Conservation (phyloP, 768 basidiomycete species). For the Tricholomella constricta region DNA sequence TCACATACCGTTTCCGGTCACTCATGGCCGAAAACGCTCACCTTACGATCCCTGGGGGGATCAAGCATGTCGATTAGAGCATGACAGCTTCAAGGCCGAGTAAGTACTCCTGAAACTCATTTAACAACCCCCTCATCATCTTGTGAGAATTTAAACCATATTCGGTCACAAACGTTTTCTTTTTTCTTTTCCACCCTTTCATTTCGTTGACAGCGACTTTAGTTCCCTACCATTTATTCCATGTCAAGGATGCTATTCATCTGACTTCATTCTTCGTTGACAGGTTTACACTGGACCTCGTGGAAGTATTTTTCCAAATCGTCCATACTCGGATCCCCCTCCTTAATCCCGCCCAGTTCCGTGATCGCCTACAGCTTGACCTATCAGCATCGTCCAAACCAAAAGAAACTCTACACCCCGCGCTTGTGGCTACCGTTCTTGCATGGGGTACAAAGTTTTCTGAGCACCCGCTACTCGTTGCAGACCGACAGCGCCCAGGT, state of each 20-base stretch:
- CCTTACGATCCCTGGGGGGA: slow-evolving; percentile 77
- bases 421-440: slow-evolving; percentile 81
- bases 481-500: slow-evolving; percentile 70
- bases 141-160: slow-evolving; percentile 27
- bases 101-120: slow-evolving; percentile 51
- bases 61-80: slow-evolving; percentile 67
- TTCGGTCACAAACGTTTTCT: slow-evolving; percentile 16
- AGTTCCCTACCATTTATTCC: slow-evolving; percentile 10
- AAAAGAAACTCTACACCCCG: slow-evolving; percentile 60
- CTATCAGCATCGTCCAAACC: slow-evolving; percentile 31
- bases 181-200: slow-evolving; percentile 20
- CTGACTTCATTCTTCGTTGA: slow-evolving; percentile 18
- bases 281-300: slow-evolving; percentile 90
- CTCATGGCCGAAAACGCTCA: slow-evolving; percentile 39
- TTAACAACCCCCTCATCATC: slow-evolving; percentile 24
- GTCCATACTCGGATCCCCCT: slow-evolving; percentile 88
- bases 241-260: slow-evolving; percentile 15
- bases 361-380: slow-evolving; percentile 61
- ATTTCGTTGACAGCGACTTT: slow-evolving; percentile 23
- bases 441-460: slow-evolving; percentile 95
- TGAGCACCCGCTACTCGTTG: slow-evolving; percentile 81
- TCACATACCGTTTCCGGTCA: slow-evolving; percentile 29
- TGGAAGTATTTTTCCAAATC: slow-evolving; percentile 94
- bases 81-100: slow-evolving; percentile 80
- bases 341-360: slow-evolving; percentile 82